These are phyloP conservation scores for Auriscalpium microsporum DNA, from an alignment of 768 basidiomycete genomes.

Conservation along the genomic window DNA sequence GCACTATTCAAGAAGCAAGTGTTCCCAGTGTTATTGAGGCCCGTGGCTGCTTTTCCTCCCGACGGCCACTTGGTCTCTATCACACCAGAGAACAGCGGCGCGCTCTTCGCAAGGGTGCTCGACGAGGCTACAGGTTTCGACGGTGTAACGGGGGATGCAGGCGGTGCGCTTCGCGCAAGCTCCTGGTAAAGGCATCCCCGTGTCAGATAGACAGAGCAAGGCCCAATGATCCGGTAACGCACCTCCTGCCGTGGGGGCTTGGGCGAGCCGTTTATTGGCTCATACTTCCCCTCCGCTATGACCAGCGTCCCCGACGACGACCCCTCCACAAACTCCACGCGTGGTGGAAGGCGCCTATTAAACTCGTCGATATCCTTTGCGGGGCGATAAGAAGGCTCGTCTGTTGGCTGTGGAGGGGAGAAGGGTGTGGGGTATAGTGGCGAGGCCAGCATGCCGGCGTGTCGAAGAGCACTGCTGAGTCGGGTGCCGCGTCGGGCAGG, in stretches of 20 bases:
- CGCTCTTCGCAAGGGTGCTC: conserved; percentile 14
- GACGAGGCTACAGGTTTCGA: background rate
- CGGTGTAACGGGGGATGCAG: background rate
- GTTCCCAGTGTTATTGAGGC: conserved; percentile 82
- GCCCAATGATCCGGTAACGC: conserved; percentile 16
- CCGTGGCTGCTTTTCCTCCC: conserved; percentile 40
- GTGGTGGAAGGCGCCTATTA: conserved; percentile 71
- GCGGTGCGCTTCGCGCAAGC: conserved; percentile 11
- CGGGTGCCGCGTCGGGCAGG: background rate
- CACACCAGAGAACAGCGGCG: conserved; percentile 30
- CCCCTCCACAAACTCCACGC: conserved; percentile 77
- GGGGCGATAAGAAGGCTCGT: conserved; percentile 50
- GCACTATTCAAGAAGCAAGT: conserved; percentile 96
- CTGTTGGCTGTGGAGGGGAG: conserved; percentile 44
- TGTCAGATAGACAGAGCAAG: background rate
- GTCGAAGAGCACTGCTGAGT: background rate
- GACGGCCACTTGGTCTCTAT: conserved; percentile 61
- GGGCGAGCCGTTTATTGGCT: conserved; percentile 68
- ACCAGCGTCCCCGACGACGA: conserved; percentile 71
- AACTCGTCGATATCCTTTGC: conserved; percentile 67
- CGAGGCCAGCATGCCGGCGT: conserved; percentile 53
- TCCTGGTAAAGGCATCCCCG: background rate
- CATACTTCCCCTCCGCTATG: conserved; percentile 67
- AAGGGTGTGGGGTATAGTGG: conserved; percentile 48
- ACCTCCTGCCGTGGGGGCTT: conserved; percentile 43